Conservation (phyloP, 371 early-diverging fungal genomes). For the Blakeslea trispora region DNA sequence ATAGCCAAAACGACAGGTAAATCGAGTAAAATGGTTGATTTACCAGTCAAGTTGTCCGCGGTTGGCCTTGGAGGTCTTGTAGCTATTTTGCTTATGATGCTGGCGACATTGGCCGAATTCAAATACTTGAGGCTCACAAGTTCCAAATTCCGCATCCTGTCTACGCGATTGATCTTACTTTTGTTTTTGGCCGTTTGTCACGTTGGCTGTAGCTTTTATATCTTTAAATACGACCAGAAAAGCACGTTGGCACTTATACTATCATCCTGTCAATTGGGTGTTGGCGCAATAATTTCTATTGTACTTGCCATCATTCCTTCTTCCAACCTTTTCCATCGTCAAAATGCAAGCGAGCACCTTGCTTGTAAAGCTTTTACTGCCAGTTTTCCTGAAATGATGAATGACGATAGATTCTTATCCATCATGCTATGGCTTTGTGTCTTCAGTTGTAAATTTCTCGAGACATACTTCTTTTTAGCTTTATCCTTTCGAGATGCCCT, state of each 20-base stretch:
- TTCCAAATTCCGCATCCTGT: constrained; percentile 56
- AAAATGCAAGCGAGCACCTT: constrained; percentile 43
- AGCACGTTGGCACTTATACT: constrained; percentile 53
- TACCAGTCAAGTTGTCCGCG: constrained; percentile 61
- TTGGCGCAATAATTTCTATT: constrained; percentile 68
- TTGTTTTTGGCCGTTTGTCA: constrained; percentile 59
- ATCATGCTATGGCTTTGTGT: constrained; percentile 76
- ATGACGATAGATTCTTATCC: constrained; percentile 71
- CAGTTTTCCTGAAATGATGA: constrained; percentile 69
- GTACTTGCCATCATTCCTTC: constrained; percentile 67
- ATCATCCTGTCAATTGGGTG: constrained; percentile 63
- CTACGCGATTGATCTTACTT: constrained; percentile 61
- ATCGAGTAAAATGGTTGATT: constrained; percentile 13
- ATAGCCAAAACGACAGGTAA: constrained; percentile 3
- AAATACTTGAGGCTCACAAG: constrained; percentile 62
- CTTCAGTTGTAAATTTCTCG: constrained; percentile 78
- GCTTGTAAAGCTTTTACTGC: constrained; percentile 77
- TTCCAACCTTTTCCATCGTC: constrained; percentile 57
- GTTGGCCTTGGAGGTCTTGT: constrained; percentile 76
- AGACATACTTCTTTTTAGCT: constrained; percentile 82
- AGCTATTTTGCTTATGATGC: constrained; percentile 64
- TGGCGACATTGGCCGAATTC: constrained; percentile 72
- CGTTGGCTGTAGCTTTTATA: constrained; percentile 65
- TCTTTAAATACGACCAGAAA: constrained; percentile 46
- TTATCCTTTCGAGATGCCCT: constrained; percentile 81